A percentile compares a stretch with the other conserved stretches of the same genome.
These are phyloP conservation scores for Aspergillus tubingensis DNA, from an alignment of 2,329 filamentous ascomycete species.

Conservation along the genomic window DNA sequence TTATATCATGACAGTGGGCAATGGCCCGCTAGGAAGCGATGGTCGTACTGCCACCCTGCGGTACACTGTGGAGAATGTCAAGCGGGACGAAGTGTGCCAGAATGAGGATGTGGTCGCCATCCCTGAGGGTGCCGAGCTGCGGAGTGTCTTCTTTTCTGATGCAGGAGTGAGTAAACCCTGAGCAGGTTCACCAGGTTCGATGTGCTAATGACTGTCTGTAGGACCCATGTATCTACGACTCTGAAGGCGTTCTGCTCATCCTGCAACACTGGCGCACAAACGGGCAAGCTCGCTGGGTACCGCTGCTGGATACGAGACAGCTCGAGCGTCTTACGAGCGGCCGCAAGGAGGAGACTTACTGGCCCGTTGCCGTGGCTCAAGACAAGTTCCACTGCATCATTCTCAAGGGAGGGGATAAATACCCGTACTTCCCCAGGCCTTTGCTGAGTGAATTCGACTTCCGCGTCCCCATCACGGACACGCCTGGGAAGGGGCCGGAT, in stretches of 20 bases:
- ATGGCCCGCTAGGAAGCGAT: slow-evolving; percentile 79
- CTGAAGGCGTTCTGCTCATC: slow-evolving; percentile 81
- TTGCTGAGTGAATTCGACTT: slow-evolving; percentile 93
- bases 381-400: slow-evolving; percentile 98
- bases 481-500: slow-evolving; percentile 41
- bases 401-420: slow-evolving; percentile 88
- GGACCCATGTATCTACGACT: slow-evolving; percentile 97
- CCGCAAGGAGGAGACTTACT: slow-evolving; percentile 86
- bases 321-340: slow-evolving; percentile 80
- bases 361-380: slow-evolving; percentile 89
- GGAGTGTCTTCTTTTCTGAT: slow-evolving; percentile 88
- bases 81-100: slow-evolving; percentile 90
- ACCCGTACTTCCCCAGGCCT: slow-evolving; percentile 89
- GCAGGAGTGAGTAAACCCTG: slow-evolving; percentile 64
- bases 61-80: slow-evolving; percentile 94
- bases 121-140: slow-evolving; percentile 70
- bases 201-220: slow-evolving; percentile 36
- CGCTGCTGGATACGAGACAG: slow-evolving; percentile 83
- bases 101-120: slow-evolving; percentile 90
- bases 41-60: slow-evolving; percentile 71
- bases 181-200: not conserved
- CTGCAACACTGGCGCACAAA: slow-evolving; percentile 87
- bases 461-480: slow-evolving; percentile 72
- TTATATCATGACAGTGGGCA: slow-evolving; percentile 94
- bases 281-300: slow-evolving; percentile 86